Base-by-base conservation (phyloP, 345 rosid genomes). In the Lenwebbia sp. region DNA sequence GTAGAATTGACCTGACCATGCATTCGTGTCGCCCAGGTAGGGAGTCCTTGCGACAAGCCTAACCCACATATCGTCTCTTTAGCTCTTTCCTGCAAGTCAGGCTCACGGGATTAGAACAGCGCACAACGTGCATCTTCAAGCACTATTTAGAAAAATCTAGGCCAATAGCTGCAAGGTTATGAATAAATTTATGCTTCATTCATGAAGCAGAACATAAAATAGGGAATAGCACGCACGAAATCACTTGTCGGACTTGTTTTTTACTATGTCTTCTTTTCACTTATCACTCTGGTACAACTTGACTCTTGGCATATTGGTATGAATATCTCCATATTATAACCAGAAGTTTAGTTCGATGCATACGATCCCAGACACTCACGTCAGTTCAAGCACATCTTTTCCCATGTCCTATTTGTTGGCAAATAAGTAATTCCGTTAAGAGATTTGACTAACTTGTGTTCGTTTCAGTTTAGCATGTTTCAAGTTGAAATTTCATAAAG, bases 11-110 rank as follows among this genome's bases (percentile, higher is more conserved):
- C 89, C 85, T 92, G 95, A 86, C 93, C 89, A 85, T 92, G 94
- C 92, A 88, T 90, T 92, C 92, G 95, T 94, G 96, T 93, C 49
- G 90, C 91, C 95, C 98, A 92, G 91, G 78, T 37, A 70, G 83
- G 91, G 85, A 87, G 90, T 87, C 89, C 89, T 84, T 90, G 92
- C 23, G 93, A 89, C 87, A 91, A 89, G 82, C 89, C 88, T 83
- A 85, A 56, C 81, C 88, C 93, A 60, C 86, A 86, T 86, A 90
- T 88, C 86, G 88, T 89, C 85, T 89, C 91, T 82, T 87, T 86
- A 83, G 91, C 89, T 88, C 90, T 90, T 89, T 91, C 98, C 98
- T 96, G 96, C 87, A 85, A 86, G 84, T 85, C 21, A 50, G 50
- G 40, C 33, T 51, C 25, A 49, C 26, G 8, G 87, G 44, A 19